These are phyloP conservation scores for Magnusiomyces magnusii DNA, from an alignment of 1,139 yeast species.

Conservation along the genomic window DNA sequence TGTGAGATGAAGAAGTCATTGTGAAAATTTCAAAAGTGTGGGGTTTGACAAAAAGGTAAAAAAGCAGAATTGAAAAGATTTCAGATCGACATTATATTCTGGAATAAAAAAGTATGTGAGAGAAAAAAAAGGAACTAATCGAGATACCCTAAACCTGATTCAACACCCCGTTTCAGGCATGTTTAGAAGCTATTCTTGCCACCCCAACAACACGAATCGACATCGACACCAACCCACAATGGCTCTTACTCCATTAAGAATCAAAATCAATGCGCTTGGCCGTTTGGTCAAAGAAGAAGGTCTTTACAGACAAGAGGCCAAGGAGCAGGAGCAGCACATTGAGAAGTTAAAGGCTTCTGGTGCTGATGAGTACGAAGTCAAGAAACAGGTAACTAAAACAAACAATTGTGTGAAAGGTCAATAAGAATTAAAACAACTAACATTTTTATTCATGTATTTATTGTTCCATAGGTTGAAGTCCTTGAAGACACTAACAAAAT, in stretches of 20 bases:
- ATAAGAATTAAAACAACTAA: neutral
- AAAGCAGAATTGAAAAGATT: too few relatives aligned
- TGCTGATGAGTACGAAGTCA: constrained; percentile 54
- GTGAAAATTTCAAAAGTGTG: too few relatives aligned
- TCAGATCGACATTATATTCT: too few relatives aligned
- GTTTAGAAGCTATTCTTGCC: too few relatives aligned
- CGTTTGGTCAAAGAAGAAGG: constrained; percentile 67
- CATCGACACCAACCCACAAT: constrained; percentile 39
- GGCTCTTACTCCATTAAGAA: constrained; percentile 73
- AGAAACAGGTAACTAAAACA: neutral
- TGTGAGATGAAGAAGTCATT: neutral
- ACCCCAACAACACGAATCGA: neutral
- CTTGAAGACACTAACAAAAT: constrained; percentile 61
- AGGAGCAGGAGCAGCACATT: constrained; percentile 48
- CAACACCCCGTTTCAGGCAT: neutral
- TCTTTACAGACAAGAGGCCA: constrained; percentile 56
- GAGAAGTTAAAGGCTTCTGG: constrained; percentile 36
- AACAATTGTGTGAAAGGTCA: neutral
- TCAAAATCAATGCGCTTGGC: constrained; percentile 66
- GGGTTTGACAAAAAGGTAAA: too few relatives aligned
- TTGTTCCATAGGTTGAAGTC: constrained; percentile 42
- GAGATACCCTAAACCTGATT: constrained; percentile 1
- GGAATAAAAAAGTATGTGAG: neutral
- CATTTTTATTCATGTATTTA: neutral
- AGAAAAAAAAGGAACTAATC: neutral